Percentiles rank a stretch among this genome's conserved stretches.
Conservation (phyloP, 2,329 filamentous ascomycete species). For the Fusarium drepaniforme region DNA sequence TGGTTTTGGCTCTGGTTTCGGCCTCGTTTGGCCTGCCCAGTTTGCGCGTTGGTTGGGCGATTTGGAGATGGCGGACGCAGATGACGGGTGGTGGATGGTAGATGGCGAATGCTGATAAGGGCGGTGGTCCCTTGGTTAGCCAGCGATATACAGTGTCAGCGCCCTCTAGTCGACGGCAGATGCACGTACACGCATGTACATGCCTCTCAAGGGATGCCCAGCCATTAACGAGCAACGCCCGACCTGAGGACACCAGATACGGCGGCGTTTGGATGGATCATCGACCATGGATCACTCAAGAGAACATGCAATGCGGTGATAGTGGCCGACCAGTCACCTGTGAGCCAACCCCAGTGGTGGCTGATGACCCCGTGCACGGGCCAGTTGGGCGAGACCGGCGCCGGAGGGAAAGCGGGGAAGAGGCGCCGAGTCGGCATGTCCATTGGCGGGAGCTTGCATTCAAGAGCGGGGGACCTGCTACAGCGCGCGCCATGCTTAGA, state of each 20-base stretch:
- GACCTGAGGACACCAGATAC: constrained; percentile 8
- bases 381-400: constrained; percentile 26
- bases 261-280: constrained; percentile 28
- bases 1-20: constrained; percentile 27
- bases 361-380: constrained; percentile 32
- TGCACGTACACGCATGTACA: constrained; percentile 4
- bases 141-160: constrained; percentile 24
- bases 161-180: neutral
- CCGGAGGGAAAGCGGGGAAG: constrained; percentile 35
- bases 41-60: constrained; percentile 26
- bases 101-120: constrained; percentile 44
- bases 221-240: constrained; percentile 14
- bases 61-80: constrained; percentile 18
- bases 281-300: constrained; percentile 24
- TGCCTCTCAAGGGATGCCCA: constrained; percentile 2
- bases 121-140: constrained; percentile 8
- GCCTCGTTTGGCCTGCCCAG: constrained; percentile 15
- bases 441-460: constrained; percentile 32
- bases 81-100: constrained; percentile 36
- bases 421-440: constrained; percentile 12
- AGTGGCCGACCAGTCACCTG: constrained; percentile 35
- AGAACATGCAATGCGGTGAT: constrained; percentile 38
- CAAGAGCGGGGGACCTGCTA: constrained; percentile 36
- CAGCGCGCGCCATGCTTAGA: constrained; percentile 29
- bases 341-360: constrained; percentile 14